Base-by-base conservation (phyloP, 73 alveolate species). In the Paraurostyla sp. region DNA sequence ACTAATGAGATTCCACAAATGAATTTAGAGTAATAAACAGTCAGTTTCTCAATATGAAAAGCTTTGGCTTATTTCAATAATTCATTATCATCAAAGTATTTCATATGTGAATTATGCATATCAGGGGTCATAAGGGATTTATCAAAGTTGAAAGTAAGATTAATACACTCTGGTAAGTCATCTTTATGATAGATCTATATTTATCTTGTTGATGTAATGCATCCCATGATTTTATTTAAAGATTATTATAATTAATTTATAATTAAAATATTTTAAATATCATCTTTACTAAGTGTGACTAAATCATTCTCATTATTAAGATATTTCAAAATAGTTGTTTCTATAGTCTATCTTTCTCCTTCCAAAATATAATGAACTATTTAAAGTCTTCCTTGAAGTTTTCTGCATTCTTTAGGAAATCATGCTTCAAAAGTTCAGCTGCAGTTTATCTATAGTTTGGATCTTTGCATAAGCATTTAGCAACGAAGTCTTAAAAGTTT, bases 131-230 rank as follows among this genome's bases (percentile, higher is more conserved):
- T 25, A 7, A 45, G 23, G 2, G 86, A 1, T 25, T 73, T 73
- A 73, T 73, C 86, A 36, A 73, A 73, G 51, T 73, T 73, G 46
- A 45, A 73, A 25, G 92, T 83, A 7, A 83, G 92, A 45, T 83
- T 83, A 4, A 83, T 65, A 60, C 92, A 83, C 78, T 83, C 92
- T 7, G 92, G 92, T 13, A 42, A 23, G 30, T 83, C 92, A 16
- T 57, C 91, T 43, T 81, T 81, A 23, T 81, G 83, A 71, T 81
- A 81, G 18, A 58, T 40, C 15, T 68, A 30, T 23, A 40, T 78
- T 38, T 57, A n/a, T 78, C 48, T 41, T 6, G 87, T 78, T 4
- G 86, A 73, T 43, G 86, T 49, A 13, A 73, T 48, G 25, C 65
- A 73, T 2, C 86, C 86, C 86, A 73, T 73, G 29, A 16, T 32